phyloP scores from a whole-genome alignment of 176 grass and related monocot species.

The Triticum timopheevii region DNA sequence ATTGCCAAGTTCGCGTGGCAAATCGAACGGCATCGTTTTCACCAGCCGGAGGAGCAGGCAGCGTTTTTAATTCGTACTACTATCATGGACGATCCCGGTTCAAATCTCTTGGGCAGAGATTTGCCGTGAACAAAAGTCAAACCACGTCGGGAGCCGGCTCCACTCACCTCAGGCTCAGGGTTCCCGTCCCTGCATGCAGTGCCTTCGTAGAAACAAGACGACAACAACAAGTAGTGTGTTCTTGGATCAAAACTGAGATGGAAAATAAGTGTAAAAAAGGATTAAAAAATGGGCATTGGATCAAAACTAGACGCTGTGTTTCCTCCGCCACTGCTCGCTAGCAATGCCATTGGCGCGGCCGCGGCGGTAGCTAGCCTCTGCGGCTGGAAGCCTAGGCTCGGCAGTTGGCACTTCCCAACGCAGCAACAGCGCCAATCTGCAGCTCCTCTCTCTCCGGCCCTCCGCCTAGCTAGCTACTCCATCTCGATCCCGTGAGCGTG shows the following conservation, averaged over 20 bases:
- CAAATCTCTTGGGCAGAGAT: constrained; percentile 34
- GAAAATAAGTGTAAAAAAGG: too few relatives aligned
- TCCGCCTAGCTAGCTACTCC: background rate
- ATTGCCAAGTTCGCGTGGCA: background rate
- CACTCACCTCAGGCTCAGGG: too few relatives aligned
- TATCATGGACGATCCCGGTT: background rate
- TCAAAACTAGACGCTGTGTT: too few relatives aligned
- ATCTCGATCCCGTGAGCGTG: background rate
- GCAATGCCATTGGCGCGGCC: constrained; percentile 26
- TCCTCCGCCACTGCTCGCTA: constrained; percentile 1
- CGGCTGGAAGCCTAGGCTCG: background rate
- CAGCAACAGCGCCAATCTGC: constrained; percentile 43
- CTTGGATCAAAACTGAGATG: too few relatives aligned
- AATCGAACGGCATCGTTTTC: constrained; percentile 26
- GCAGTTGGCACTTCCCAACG: constrained; percentile 39
- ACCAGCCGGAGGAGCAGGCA: constrained; percentile 6
- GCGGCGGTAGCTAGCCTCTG: constrained; percentile 30
- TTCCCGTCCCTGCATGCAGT: too few relatives aligned
- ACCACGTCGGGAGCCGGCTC: background rate
- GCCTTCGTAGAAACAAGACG: too few relatives aligned
- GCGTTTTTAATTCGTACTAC: constrained; percentile 18
- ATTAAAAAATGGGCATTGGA: too few relatives aligned
- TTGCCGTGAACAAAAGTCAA: constrained; percentile 30
- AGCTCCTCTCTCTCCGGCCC: background rate
- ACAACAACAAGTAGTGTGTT: too few relatives aligned